phyloP scores from a whole-genome alignment of 192 early-diverging fungal species.

The Rhizophagus prolifer region DNA sequence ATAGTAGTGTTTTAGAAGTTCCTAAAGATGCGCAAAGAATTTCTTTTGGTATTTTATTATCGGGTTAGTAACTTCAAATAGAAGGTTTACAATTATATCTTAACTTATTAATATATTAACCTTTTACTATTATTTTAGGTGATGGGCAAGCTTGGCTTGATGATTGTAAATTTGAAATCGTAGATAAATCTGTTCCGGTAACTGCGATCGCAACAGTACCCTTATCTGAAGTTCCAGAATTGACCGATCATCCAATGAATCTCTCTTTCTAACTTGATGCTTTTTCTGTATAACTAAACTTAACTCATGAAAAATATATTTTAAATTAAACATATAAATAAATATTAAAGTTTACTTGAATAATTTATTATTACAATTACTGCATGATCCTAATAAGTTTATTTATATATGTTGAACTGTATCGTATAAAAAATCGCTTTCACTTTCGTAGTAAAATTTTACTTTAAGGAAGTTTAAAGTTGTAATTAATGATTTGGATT shows the following conservation, averaged over 20 bases:
- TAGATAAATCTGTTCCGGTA: background rate
- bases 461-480: too few relatives aligned
- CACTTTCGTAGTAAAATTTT: too few relatives aligned
- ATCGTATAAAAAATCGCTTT: too few relatives aligned
- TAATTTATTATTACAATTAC: too few relatives aligned
- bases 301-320: too few relatives aligned
- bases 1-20: slow-evolving; percentile 11
- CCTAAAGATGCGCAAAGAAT: background rate
- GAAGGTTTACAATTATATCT: background rate
- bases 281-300: too few relatives aligned
- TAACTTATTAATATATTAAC: background rate
- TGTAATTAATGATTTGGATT: too few relatives aligned
- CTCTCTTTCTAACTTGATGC: background rate
- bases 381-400: too few relatives aligned
- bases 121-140: background rate
- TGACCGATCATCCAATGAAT: background rate
- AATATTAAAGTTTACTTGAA: too few relatives aligned
- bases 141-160: background rate
- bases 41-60: background rate
- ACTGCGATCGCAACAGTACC: too few relatives aligned
- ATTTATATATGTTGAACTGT: too few relatives aligned
- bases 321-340: too few relatives aligned
- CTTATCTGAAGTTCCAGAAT: background rate
- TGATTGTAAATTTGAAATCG: background rate
- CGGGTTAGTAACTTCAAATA: background rate